A percentile compares a stretch with the other conserved stretches of the same genome.
phyloP scores from a whole-genome alignment of 2,329 filamentous ascomycete genomes.

The Periglandula ipomoeae region DNA sequence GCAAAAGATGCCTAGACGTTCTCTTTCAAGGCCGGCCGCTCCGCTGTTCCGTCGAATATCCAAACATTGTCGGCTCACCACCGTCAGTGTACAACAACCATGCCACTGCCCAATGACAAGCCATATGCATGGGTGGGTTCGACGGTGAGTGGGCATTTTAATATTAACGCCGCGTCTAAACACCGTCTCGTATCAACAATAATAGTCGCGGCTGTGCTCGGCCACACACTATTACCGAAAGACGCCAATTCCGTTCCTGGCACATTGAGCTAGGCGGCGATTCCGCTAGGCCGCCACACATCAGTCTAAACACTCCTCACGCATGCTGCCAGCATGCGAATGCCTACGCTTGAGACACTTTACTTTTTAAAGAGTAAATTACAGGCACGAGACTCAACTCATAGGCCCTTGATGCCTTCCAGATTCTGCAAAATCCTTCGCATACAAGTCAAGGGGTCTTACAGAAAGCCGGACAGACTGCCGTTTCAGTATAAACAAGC shows the following conservation, averaged over 20 bases:
- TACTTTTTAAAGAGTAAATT: not conserved
- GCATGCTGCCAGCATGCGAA: not conserved
- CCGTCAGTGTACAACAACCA: not conserved
- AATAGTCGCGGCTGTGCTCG: constrained; percentile 6
- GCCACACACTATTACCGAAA: constrained; percentile 1
- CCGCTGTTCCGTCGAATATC: no score
- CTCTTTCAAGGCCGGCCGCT: no score
- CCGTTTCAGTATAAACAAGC: no score
- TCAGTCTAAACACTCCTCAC: no score
- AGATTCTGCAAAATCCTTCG: no score
- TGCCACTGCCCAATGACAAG: not conserved
- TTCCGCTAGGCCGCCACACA: not conserved
- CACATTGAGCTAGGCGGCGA: not conserved
- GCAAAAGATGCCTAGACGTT: no score
- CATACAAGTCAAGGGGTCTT: no score
- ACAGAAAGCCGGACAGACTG: no score
- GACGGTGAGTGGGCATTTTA: not conserved
- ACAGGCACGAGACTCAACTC: no score
- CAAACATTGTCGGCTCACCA: no score
- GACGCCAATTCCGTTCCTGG: constrained; percentile 3
- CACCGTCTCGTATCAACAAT: constrained; percentile 2
- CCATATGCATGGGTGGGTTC: not conserved
- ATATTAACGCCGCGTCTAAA: constrained; percentile 5
- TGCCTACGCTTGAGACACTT: not conserved
- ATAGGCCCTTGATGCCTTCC: no score